Evolutionary conservation across 495 filamentous ascomycete genomes (phyloP).

Genomic region (Penicillium silybi): DNA sequence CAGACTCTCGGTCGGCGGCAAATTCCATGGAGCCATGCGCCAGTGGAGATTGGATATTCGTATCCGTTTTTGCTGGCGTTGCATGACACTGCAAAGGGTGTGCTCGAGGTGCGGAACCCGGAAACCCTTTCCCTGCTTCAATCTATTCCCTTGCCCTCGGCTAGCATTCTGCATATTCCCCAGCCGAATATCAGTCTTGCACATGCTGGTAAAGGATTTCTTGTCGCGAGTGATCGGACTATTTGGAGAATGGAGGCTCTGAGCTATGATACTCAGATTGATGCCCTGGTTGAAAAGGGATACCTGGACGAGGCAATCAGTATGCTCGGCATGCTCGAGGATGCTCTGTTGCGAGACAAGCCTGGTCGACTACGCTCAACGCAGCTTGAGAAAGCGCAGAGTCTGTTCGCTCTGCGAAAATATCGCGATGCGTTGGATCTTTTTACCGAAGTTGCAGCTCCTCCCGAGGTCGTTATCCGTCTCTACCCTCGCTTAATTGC

Average conservation of each 20-base stretch:
- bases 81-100: constrained; percentile 77
- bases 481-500: constrained; percentile 82
- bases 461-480: constrained; percentile 82
- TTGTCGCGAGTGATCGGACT: constrained; percentile 79
- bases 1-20: constrained; percentile 80
- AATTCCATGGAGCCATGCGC: constrained; percentile 84
- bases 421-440: constrained; percentile 88
- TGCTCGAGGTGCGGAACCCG: constrained; percentile 87
- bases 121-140: constrained; percentile 85
- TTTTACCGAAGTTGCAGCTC: constrained; percentile 83
- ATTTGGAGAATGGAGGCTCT: constrained; percentile 97
- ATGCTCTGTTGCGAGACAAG: constrained; percentile 84
- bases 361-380: constrained; percentile 71
- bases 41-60: constrained; percentile 87
- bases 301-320: constrained; percentile 91
- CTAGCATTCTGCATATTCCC: constrained; percentile 83
- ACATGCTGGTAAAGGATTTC: constrained; percentile 91
- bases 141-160: constrained; percentile 73
- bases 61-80: constrained; percentile 93
- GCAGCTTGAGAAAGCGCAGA: constrained; percentile 86
- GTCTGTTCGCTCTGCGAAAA: constrained; percentile 73
- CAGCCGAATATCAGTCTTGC: constrained; percentile 88
- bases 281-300: constrained; percentile 71
- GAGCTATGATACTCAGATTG: constrained; percentile 88
- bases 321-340: constrained; percentile 82